Evolutionary conservation across 805 yeast species (phyloP).

Genomic region (Ogataea populi-albae): DNA sequence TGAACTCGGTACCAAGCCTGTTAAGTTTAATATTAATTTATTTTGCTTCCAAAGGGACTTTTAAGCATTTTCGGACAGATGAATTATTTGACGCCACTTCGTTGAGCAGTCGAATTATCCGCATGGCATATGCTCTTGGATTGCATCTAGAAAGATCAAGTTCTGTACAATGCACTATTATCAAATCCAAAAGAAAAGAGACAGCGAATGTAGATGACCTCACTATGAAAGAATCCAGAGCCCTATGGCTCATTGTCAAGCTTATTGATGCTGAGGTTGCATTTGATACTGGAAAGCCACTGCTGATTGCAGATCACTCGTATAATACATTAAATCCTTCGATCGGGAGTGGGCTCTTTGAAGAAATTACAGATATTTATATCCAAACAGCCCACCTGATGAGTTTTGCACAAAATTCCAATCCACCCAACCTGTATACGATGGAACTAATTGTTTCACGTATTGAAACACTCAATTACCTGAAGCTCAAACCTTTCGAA

Average conservation of each 20-base stretch:
- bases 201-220: conserved; percentile 3
- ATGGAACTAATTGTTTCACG: conserved; percentile 20
- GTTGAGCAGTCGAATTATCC: conserved; percentile 17
- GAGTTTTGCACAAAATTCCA: neutral
- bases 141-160: conserved; percentile 13
- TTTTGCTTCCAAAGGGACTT: conserved; percentile 9
- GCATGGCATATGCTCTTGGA: conserved; percentile 24
- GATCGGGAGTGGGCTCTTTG: neutral
- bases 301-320: conserved; percentile 4
- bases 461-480: conserved; percentile 17
- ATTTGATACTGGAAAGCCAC: conserved; percentile 24
- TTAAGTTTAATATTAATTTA: conserved; percentile 19
- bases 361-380: conserved; percentile 5
- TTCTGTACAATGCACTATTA: neutral
- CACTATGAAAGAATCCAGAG: conserved; percentile 17
- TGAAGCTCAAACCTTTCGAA: conserved; percentile 7
- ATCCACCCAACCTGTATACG: conserved; percentile 8
- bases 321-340: neutral
- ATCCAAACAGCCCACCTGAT: conserved; percentile 7
- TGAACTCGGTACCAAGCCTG: conserved; percentile 19
- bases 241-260: conserved; percentile 17
- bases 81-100: conserved; percentile 17
- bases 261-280: conserved; percentile 24
- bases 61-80: conserved; percentile 16
- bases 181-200: neutral